Evolutionary conservation across 2,329 filamentous ascomycete genomes (phyloP).

Genomic region (Neofusicoccum ribis): DNA sequence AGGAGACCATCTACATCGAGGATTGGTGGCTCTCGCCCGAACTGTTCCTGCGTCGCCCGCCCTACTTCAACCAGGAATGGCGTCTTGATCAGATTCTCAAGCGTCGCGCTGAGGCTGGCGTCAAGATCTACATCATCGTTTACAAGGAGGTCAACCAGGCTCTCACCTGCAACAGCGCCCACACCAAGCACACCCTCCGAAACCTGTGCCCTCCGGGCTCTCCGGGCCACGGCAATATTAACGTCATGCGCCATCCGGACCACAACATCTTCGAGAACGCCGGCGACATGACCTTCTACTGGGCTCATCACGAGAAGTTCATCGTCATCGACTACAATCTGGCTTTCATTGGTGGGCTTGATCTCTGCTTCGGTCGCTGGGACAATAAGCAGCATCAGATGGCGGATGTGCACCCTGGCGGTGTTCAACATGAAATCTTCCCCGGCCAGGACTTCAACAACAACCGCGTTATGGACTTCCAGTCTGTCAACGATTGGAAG

Average conservation of each 20-base stretch:
- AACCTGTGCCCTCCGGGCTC: conserved; percentile 77
- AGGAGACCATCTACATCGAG: conserved; percentile 90
- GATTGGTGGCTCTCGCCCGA: conserved; percentile 98
- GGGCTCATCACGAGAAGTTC: conserved; percentile 98
- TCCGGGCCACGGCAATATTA: conserved; percentile 85
- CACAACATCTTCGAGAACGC: conserved; percentile 94
- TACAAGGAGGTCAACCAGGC: conserved; percentile 73
- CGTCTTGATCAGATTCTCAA: conserved; percentile 85
- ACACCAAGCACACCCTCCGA: conserved; percentile 85
- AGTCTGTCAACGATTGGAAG: conserved; percentile 89
- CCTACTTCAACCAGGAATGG: conserved; percentile 80
- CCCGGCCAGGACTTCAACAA: conserved; percentile 98
- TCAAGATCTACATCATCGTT: conserved; percentile 90
- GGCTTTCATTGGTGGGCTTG: conserved; percentile 91
- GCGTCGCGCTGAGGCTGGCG: conserved; percentile 83
- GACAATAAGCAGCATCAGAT: conserved; percentile 83
- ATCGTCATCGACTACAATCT: conserved; percentile 89
- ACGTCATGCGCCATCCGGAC: conserved; percentile 85
- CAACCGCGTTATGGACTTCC: conserved; percentile 93
- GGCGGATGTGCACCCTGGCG: conserved; percentile 83
- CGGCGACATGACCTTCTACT: conserved; percentile 95
- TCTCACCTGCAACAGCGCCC: conserved; percentile 85
- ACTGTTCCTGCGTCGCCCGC: conserved; percentile 80
- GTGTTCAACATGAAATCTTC: conserved; percentile 80
- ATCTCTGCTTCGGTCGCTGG: conserved; percentile 95